Evolutionary conservation across 1,284 basidiomycete genomes (phyloP), one percentile per base, ranked within the genome.

Genomic region (Ceratobasidium sp.): DNA sequence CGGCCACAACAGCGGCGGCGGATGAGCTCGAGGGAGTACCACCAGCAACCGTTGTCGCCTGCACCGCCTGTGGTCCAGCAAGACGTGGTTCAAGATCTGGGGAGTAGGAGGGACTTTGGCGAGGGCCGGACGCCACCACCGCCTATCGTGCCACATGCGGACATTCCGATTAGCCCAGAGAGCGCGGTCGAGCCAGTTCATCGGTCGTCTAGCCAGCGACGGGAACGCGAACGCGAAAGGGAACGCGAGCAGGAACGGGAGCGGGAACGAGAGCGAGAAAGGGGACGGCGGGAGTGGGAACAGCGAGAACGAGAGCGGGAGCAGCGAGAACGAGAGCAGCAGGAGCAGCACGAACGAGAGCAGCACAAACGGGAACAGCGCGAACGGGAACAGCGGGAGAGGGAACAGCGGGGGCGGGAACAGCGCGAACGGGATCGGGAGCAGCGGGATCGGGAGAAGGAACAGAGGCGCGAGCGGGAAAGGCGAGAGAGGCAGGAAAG

Each of bases 11-110:
- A 9, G 27, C 51, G 65, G 56, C 24, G 51, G 14, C 43, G 29
- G 34, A 53, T 34, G 22, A 58, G 7, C 19, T 29, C 46, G 41
- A 22, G n/a, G 22, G 49, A 53, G 8, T 66, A 41, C n/a, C 37
- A 64, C 19, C 27, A 29, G 22, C 49, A 49, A 9, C 65, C 66
- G 39, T 24, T 53, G 13, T 71, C 66, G 66, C 66, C 66, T 24
- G 66, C 66, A 2, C 66, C 66, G 27, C 66, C 66, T 22, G 66
- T 71, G 11, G 49, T 71, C 4, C 66, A 71, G 43, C 66, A 71
- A 39, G 29, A 43, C 19, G 54, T 71, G 48, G 27, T n/a, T 16
- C 46, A 48, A 7, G 14, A 48, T 13, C 16, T 19, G 46, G 46
- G 19, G 19, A n/a, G 46, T n/a, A 6, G 16, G 46, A 48, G 46